Evolutionary conservation across 2,329 filamentous ascomycete genomes (phyloP).

Genomic region (Oidium heveae): DNA sequence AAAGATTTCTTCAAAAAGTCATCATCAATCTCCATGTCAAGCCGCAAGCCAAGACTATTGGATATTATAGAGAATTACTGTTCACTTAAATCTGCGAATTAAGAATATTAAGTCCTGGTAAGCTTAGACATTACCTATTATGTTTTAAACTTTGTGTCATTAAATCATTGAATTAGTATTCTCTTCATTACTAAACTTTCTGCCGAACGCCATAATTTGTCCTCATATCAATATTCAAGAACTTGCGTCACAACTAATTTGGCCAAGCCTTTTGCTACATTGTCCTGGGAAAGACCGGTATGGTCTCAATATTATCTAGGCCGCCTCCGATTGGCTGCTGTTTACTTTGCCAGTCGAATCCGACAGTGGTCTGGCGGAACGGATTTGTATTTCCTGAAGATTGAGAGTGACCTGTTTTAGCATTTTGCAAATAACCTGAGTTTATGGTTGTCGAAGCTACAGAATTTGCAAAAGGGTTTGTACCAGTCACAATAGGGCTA

Average conservation of each 20-base stretch:
- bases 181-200: background rate
- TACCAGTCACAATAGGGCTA: conserved; percentile 36
- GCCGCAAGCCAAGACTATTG: too few relatives aligned
- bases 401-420: conserved; percentile 35
- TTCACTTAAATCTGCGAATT: too few relatives aligned
- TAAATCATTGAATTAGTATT: background rate
- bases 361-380: conserved; percentile 71
- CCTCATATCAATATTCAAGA: conserved; percentile 1
- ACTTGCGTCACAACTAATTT: conserved; percentile 5
- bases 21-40: too few relatives aligned
- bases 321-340: conserved; percentile 60
- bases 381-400: conserved; percentile 81
- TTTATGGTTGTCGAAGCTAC: conserved; percentile 4
- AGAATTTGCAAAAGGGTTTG: conserved; percentile 43
- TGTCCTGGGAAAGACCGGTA: conserved; percentile 68
- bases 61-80: too few relatives aligned
- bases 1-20: too few relatives aligned
- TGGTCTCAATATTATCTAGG: conserved; percentile 52
- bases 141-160: background rate
- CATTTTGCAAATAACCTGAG: conserved; percentile 8
- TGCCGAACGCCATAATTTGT: conserved; percentile 13
- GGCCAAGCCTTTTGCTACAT: conserved; percentile 37
- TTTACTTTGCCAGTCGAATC: conserved; percentile 66
- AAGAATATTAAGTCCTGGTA: too few relatives aligned
- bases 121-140: too few relatives aligned